phyloP scores from a whole-genome alignment of 352 stramenopile genomes.

The Poterioochromonas sp. region DNA sequence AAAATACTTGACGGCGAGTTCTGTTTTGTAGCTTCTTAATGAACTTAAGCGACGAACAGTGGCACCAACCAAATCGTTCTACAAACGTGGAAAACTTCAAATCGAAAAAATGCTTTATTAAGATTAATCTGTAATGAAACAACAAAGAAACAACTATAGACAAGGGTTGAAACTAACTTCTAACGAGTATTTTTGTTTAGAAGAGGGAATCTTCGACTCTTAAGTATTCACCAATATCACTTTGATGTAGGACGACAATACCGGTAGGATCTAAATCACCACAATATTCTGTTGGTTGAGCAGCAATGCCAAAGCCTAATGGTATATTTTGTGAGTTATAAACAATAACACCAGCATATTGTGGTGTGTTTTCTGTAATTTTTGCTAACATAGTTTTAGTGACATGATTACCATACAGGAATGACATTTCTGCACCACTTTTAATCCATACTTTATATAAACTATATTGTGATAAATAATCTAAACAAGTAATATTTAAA shows the following conservation, averaged over 20 bases:
- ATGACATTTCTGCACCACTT: conserved; percentile 96
- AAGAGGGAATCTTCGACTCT: conserved; percentile 74
- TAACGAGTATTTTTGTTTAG: neutral
- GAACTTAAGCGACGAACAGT: no score
- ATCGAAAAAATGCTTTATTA: no score
- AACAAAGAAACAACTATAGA: no score
- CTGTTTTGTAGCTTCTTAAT: no score
- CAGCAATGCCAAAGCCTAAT: conserved; percentile 92
- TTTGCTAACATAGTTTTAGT: conserved; percentile 88
- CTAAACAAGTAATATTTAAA: conserved; percentile 93
- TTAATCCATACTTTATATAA: conserved; percentile 99
- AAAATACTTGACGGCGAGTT: no score
- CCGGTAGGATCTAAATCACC: conserved; percentile 83
- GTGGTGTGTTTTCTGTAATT: conserved; percentile 93
- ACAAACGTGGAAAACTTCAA: no score
- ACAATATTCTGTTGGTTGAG: conserved; percentile 88
- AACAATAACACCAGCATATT: conserved; percentile 96
- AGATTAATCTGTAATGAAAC: no score
- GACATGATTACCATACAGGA: conserved; percentile 98
- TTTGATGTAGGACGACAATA: conserved; percentile 97
- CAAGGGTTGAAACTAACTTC: no score
- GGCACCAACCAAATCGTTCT: no score
- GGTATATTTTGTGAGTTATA: conserved; percentile 97
- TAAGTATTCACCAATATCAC: conserved; percentile 97
- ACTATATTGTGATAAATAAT: conserved; percentile 93